Conservation (phyloP, 176 grass and related monocot genomes). For the Zea mays region Zm-B73-REFERENCE-NAM-5.0 NC_050102.1:101687001-101687500, state of each 20-base stretch:
- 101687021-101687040: conserved; percentile 69
- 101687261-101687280: conserved; percentile 50
- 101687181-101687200: conserved; percentile 8
- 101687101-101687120: conserved; percentile 49
- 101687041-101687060: conserved; percentile 56
- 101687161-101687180: conserved; percentile 6
- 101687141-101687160: conserved; percentile 48
- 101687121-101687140: conserved; percentile 78
- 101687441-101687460: not conserved
- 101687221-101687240: conserved; percentile 59
- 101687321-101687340: conserved; percentile 54
- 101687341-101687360: conserved; percentile 77
- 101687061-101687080: conserved; percentile 96
- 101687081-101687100: conserved; percentile 57
- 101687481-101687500: conserved; percentile 25
- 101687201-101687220: conserved; percentile 3
- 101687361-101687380: conserved; percentile 88
- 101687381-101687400: conserved; percentile 92
- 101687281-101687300: conserved; percentile 77
- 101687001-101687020: conserved; percentile 65
- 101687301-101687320: conserved; percentile 82
- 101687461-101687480: conserved; percentile 10
- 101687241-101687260: conserved; percentile 65
- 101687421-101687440: conserved; percentile 22
- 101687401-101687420: conserved; percentile 35